phyloP scores from a whole-genome alignment of 345 rosid species.

The Firmiana major region DNA sequence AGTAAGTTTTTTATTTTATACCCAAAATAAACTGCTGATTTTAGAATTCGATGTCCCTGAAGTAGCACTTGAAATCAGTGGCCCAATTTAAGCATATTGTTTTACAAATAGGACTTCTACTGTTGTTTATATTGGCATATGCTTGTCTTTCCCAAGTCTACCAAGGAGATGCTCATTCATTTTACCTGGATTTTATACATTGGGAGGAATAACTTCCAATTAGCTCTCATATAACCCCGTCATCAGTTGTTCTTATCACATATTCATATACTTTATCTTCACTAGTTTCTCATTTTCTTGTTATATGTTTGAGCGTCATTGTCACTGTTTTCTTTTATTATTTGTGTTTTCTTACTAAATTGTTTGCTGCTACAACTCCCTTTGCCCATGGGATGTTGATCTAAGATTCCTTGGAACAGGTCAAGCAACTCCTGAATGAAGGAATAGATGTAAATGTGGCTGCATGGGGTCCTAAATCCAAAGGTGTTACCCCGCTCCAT shows the following conservation, averaged over 20 bases:
- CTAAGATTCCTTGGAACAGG: slow-evolving; percentile 30
- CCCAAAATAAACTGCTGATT: neutral
- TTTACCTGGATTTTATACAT: neutral
- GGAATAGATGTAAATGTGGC: slow-evolving; percentile 81
- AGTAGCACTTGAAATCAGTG: neutral
- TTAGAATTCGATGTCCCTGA: neutral
- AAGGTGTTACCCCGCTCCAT: slow-evolving; percentile 88
- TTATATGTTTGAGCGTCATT: neutral
- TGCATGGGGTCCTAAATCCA: slow-evolving; percentile 89
- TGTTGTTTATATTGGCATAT: no score
- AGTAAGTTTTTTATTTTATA: no score
- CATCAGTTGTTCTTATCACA: neutral
- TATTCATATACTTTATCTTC: neutral
- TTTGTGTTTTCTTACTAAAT: no score
- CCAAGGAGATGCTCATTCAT: no score
- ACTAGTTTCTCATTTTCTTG: neutral
- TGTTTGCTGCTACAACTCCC: neutral
- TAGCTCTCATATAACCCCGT: no score
- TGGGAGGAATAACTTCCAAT: no score
- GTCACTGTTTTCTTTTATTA: neutral
- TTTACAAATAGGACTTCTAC: no score
- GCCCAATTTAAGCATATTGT: no score
- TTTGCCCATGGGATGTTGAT: slow-evolving; percentile 4
- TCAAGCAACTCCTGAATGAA: slow-evolving; percentile 67
- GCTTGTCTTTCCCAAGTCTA: no score